phyloP scores from a whole-genome alignment of 768 basidiomycete genomes.

The Naematelia aurantialba region DNA sequence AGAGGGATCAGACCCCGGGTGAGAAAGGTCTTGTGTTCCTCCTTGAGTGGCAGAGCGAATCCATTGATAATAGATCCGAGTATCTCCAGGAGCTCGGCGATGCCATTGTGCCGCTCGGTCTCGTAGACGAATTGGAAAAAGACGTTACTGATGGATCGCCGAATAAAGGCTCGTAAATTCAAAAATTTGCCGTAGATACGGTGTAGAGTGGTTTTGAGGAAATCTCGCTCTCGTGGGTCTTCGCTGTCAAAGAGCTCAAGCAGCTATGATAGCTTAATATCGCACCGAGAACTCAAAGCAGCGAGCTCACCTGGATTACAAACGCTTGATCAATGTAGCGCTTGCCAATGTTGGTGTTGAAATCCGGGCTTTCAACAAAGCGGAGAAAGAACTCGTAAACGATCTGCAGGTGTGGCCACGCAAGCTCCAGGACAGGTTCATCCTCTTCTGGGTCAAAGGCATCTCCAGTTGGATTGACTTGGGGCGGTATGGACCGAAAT shows the following conservation, averaged over 20 bases:
- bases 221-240: conserved; percentile 97
- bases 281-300: too few relatives aligned
- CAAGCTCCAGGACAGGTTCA: conserved; percentile 95
- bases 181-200: conserved; percentile 99
- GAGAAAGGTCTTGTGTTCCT: conserved; percentile 97
- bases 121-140: conserved; percentile 99
- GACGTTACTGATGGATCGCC: conserved; percentile 98
- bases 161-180: conserved; percentile 95
- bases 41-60: conserved; percentile 94
- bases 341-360: conserved; percentile 96
- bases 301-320: conserved; percentile 62
- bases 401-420: conserved; percentile 98
- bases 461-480: conserved; percentile 95
- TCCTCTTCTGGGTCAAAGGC: conserved; percentile 99
- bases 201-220: conserved; percentile 97
- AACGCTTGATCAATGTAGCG: conserved; percentile 95
- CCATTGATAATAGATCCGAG: conserved; percentile 99
- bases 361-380: conserved; percentile 95
- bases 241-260: conserved; percentile 98
- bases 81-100: conserved; percentile 96
- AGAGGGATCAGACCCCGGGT: conserved; percentile 88
- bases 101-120: conserved; percentile 97
- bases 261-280: conserved; percentile 54
- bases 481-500: conserved; percentile 99
- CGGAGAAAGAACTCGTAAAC: conserved; percentile 99